A percentile compares a stretch with the other conserved stretches of the same genome.
Conservation (phyloP, 2,329 filamentous ascomycete species). For the Didymella arachidicola region DNA sequence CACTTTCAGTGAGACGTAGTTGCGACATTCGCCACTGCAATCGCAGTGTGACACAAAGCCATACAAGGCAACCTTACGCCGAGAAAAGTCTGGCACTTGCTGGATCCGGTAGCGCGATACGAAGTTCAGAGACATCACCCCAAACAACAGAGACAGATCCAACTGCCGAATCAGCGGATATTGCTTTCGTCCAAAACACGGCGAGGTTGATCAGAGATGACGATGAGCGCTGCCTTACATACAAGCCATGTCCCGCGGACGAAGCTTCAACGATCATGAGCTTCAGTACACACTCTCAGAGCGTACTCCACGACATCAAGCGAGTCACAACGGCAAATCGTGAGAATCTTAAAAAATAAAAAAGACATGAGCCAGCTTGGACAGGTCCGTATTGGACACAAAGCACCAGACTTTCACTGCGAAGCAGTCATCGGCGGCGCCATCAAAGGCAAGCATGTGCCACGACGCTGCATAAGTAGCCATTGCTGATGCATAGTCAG, state of each 20-base stretch:
- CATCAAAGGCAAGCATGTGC: slow-evolving; percentile 28
- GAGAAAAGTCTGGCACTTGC: neutral
- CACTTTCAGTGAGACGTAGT: neutral
- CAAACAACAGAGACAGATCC: slow-evolving; percentile 18
- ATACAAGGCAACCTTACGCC: slow-evolving; percentile 3
- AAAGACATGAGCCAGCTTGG: slow-evolving; percentile 32
- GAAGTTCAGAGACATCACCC: slow-evolving; percentile 20
- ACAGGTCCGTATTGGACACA: slow-evolving; percentile 37
- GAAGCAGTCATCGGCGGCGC: slow-evolving; percentile 36
- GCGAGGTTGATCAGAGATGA: neutral
- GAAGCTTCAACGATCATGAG: slow-evolving; percentile 5
- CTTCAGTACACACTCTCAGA: neutral
- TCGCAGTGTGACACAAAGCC: neutral
- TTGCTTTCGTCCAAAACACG: slow-evolving; percentile 19
- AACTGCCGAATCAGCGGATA: neutral
- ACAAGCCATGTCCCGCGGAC: neutral
- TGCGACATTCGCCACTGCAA: neutral
- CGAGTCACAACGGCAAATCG: neutral
- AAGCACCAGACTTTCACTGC: slow-evolving; percentile 39
- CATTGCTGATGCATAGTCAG: slow-evolving; percentile 26
- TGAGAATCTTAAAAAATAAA: neutral
- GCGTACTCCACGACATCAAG: neutral
- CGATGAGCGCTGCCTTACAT: slow-evolving; percentile 1
- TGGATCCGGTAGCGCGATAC: slow-evolving; percentile 5
- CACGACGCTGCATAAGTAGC: neutral